These are phyloP conservation scores for Tolypocladium endophyticum DNA, from an alignment of 2,329 filamentous ascomycete species.

Conservation along the genomic window DNA sequence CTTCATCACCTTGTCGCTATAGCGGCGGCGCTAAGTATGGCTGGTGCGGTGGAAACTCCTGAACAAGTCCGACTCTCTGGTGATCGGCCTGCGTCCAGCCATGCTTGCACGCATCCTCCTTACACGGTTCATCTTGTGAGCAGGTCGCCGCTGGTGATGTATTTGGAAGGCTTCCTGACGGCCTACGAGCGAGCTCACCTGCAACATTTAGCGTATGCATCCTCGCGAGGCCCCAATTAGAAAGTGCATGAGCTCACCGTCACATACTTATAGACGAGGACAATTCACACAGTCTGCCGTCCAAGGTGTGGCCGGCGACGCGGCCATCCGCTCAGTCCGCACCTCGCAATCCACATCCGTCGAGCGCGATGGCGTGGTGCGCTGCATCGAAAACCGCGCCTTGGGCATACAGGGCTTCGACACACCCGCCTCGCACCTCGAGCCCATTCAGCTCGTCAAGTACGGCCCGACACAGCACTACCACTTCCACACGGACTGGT, in stretches of 20 bases:
- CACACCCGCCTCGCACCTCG: slow-evolving; percentile 23
- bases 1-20: neutral
- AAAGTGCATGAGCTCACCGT: neutral
- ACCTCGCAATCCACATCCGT: slow-evolving; percentile 35
- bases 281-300: slow-evolving; percentile 34
- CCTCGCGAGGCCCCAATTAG: neutral
- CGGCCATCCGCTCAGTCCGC: slow-evolving; percentile 25
- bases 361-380: slow-evolving; percentile 26
- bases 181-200: slow-evolving; percentile 29
- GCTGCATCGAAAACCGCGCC: slow-evolving; percentile 36
- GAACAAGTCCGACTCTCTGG: neutral
- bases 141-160: slow-evolving; percentile 37
- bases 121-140: slow-evolving; percentile 34
- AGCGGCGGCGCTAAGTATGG: neutral
- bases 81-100: slow-evolving; percentile 1
- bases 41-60: neutral
- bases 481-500: slow-evolving; percentile 42
- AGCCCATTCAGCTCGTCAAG: slow-evolving; percentile 37
- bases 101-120: slow-evolving; percentile 17
- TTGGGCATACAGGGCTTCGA: slow-evolving; percentile 34
- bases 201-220: slow-evolving; percentile 26
- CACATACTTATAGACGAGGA: slow-evolving; percentile 19
- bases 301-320: slow-evolving; percentile 20
- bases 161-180: slow-evolving; percentile 36
- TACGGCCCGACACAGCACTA: slow-evolving; percentile 33